phyloP scores from a whole-genome alignment of 768 basidiomycete species.

The Mycena alexandri region DNA sequence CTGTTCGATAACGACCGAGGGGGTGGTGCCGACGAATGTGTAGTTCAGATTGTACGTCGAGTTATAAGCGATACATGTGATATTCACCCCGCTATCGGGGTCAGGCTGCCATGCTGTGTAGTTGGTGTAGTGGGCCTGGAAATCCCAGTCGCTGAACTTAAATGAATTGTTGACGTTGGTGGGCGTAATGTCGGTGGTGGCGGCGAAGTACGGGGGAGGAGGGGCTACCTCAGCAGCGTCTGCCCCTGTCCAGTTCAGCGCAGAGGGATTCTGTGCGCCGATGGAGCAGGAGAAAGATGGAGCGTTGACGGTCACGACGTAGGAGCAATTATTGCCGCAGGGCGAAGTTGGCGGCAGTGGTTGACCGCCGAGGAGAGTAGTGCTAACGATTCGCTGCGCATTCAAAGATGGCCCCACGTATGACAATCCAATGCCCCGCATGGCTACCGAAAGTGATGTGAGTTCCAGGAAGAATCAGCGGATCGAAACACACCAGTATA shows the following conservation, averaged over 20 bases:
- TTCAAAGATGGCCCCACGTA: slow-evolving; percentile 3
- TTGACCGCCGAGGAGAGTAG: slow-evolving; percentile 13
- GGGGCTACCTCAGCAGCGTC: background rate
- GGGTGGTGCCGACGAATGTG: slow-evolving; percentile 12
- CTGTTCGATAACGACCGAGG: slow-evolving; percentile 3
- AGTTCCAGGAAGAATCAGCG: background rate
- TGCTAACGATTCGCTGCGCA: background rate
- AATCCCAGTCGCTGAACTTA: slow-evolving; percentile 7
- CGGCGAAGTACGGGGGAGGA: slow-evolving; percentile 11
- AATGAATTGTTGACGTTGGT: background rate
- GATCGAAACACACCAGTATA: slow-evolving; percentile 7
- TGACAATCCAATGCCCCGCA: too few species aligned
- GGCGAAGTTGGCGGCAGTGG: slow-evolving; percentile 5
- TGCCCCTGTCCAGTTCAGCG: background rate
- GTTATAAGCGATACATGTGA: slow-evolving; percentile 28
- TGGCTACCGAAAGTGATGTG: background rate
- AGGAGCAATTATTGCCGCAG: slow-evolving; percentile 18
- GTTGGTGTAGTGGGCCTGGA: slow-evolving; percentile 14
- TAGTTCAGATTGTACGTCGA: slow-evolving; percentile 27
- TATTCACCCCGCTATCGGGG: background rate
- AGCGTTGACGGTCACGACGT: slow-evolving; percentile 11
- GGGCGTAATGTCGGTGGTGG: background rate
- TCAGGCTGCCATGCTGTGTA: background rate
- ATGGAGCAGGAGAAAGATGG: slow-evolving; percentile 10
- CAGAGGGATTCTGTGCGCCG: background rate